These are phyloP conservation scores for Thelonectria discophora DNA, from an alignment of 2,329 filamentous ascomycete species.

Conservation along the genomic window DNA sequence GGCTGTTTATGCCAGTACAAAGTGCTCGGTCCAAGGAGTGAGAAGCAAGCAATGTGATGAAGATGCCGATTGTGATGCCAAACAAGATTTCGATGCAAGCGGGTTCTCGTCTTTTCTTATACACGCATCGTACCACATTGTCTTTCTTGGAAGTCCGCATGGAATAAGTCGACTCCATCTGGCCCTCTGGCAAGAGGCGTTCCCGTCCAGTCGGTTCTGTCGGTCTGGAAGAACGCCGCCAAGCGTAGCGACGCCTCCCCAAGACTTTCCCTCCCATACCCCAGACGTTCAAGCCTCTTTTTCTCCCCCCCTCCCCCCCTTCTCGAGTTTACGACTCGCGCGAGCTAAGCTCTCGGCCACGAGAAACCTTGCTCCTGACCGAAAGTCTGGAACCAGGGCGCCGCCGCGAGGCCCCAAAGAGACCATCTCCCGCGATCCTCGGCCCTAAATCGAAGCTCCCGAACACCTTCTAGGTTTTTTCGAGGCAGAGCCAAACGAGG, in stretches of 20 bases:
- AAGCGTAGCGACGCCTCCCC: neutral
- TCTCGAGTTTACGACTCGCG: conserved; percentile 6
- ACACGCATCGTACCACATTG: neutral
- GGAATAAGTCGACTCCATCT: neutral
- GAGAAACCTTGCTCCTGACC: conserved; percentile 15
- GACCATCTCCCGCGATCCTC: neutral
- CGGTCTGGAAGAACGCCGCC: neutral
- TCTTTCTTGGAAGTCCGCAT: neutral
- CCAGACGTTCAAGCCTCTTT: neutral
- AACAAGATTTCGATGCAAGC: neutral
- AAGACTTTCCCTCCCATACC: neutral
- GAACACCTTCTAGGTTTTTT: neutral
- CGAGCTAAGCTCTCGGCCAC: neutral
- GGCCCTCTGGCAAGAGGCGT: too few species aligned
- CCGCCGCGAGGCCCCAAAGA: neutral
- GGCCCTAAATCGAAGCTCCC: neutral
- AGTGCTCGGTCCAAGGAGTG: neutral
- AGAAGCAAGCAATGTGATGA: neutral
- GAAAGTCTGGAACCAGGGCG: conserved; percentile 9
- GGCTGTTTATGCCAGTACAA: neutral
- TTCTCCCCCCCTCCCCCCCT: neutral
- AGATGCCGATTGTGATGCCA: neutral
- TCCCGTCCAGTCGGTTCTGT: neutral
- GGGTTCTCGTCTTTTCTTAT: neutral
- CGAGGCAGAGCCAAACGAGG: neutral